phyloP scores from a whole-genome alignment of 495 filamentous ascomycete genomes.

The Parachaetomium inaequale region DNA sequence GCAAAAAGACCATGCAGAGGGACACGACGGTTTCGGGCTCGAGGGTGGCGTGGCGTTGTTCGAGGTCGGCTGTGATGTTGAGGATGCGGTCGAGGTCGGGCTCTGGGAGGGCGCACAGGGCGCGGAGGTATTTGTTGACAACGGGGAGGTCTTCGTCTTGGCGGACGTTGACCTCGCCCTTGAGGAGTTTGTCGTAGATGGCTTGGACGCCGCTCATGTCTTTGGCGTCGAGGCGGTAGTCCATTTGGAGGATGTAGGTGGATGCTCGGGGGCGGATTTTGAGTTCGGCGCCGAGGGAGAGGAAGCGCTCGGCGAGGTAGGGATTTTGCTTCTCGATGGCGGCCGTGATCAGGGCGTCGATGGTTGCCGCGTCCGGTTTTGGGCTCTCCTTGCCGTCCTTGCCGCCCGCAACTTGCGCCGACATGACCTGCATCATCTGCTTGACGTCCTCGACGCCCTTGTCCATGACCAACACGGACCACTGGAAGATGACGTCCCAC shows the following conservation, averaged over 20 bases:
- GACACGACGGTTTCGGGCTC: slow-evolving; percentile 68
- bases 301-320: slow-evolving; percentile 69
- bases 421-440: slow-evolving; percentile 62
- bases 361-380: slow-evolving; percentile 61
- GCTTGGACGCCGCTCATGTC: slow-evolving; percentile 65
- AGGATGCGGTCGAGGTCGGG: slow-evolving; percentile 63
- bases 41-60: slow-evolving; percentile 63
- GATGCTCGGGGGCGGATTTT: slow-evolving; percentile 58
- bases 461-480: slow-evolving; percentile 65
- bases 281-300: slow-evolving; percentile 58
- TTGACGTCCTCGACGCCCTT: slow-evolving; percentile 67
- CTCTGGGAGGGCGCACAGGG: slow-evolving; percentile 55
- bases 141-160: slow-evolving; percentile 57
- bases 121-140: slow-evolving; percentile 72
- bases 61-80: slow-evolving; percentile 69
- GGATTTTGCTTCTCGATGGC: slow-evolving; percentile 67
- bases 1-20: slow-evolving; percentile 66
- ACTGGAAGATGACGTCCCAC: slow-evolving; percentile 72
- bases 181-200: slow-evolving; percentile 57
- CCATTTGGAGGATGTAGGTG: slow-evolving; percentile 70
- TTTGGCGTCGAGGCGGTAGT: slow-evolving; percentile 64
- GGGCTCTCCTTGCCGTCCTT: slow-evolving; percentile 38
- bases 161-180: slow-evolving; percentile 43
- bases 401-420: neutral
- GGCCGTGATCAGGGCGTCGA: slow-evolving; percentile 71